Conservation (phyloP, 176 grass and related monocot species). For the Otatea glauca region DNA sequence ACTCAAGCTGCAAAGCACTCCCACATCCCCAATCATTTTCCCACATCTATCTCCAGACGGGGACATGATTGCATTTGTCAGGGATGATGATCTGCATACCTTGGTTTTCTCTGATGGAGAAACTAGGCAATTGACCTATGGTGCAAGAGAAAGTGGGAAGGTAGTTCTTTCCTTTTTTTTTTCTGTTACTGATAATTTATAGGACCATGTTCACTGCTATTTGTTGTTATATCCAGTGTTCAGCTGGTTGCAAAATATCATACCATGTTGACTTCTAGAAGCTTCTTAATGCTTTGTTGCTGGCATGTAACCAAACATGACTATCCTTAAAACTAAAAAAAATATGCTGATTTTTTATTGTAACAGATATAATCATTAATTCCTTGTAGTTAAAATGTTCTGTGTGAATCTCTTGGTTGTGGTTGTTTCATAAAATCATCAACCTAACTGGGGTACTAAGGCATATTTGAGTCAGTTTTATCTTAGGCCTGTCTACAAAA, state of each 20-base stretch:
- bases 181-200: constrained; percentile 11
- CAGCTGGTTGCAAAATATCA: constrained; percentile 1
- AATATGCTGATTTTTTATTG: not conserved
- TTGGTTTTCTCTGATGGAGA: constrained; percentile 58
- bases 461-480: not conserved
- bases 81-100: constrained; percentile 84
- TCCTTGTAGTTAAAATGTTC: constrained; percentile 20
- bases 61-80: constrained; percentile 87
- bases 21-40: constrained; percentile 83
- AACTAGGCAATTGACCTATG: constrained; percentile 76
- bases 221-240: constrained; percentile 7
- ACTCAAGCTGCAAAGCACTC: constrained; percentile 74
- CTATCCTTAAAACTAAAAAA: constrained; percentile 18
- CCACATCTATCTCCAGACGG: constrained; percentile 95
- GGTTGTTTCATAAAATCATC: constrained; percentile 9
- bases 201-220: not conserved
- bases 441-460: not conserved
- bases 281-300: constrained; percentile 10
- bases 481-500: constrained; percentile 9
- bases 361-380: constrained; percentile 21
- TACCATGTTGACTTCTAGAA: constrained; percentile 22
- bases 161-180: constrained; percentile 48
- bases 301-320: constrained; percentile 7
- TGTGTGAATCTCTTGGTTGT: not conserved
- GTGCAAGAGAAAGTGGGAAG: constrained; percentile 83